Base-by-base conservation (phyloP, 2,329 filamentous ascomycete genomes). In the Sclerotinia borealis region DNA sequence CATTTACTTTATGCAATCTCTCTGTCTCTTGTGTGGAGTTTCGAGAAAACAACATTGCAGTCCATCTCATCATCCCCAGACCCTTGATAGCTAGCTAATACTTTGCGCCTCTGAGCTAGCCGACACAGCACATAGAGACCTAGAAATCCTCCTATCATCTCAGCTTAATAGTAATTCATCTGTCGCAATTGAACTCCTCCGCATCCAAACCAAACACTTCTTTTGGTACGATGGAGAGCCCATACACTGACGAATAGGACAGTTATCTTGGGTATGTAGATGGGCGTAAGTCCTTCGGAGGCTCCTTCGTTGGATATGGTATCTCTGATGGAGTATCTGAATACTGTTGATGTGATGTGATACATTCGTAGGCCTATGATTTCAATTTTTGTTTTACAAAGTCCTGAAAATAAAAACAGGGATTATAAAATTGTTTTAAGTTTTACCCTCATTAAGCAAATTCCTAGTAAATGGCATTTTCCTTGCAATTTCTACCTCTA, bases 161-260 rank as follows among this genome's bases (percentile, higher is more conserved):
- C 3, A 22, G 45, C 45, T 13, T 48, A 22, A 48, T 25, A n/a
- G 11, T n/a, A 48, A 75, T 76, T 77, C 77, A 79, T 34, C 77
- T 64, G 63, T 78, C 77, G 0, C 77, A 77, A 9, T 68, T 68
- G 63, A 78, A 78, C 22, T 75, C 73, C 25, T 77, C 72, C 4
- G 74, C 71, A 49, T 76, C 72, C 1, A 64, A 59, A 17, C 77
- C 77, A 64, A 75, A 80, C 29, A 77, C 65, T n/a, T 76, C n/a
- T 73, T 27, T 65, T 65, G 2, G 71, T 66, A 4, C 77, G 71
- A 58, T 79, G 77, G 71, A 79, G 73, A 15, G 73, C 70, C 50
- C 15, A 64, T 19, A 64, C 37, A 43, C 22, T 27, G 48, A 64
- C 66, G 19, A 22, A 59, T 39, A 68, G 60, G 6, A 58, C n/a